Conservation (phyloP, 148 eudicot species). For the Cornus kousa region DNA sequence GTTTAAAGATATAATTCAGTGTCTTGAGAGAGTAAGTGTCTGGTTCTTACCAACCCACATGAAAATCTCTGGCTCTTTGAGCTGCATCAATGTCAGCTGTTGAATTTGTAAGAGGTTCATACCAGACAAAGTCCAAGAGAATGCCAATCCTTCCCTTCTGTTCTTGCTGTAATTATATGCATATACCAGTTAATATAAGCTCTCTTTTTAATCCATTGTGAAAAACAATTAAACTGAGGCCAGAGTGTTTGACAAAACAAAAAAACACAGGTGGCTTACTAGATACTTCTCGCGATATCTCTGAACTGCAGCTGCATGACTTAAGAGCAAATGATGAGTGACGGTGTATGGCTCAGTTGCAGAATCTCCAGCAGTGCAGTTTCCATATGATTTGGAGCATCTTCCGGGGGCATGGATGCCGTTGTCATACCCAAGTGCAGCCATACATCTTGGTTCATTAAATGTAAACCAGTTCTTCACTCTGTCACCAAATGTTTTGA, state of each 20-base stretch:
- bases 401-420: conserved; percentile 77
- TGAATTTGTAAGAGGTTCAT: conserved; percentile 78
- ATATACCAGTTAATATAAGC: no score
- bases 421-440: conserved; percentile 75
- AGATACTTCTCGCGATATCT: conserved; percentile 77
- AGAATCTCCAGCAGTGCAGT: conserved; percentile 78
- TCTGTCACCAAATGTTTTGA: conserved; percentile 92
- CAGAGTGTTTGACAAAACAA: background rate
- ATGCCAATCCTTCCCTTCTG: conserved; percentile 92
- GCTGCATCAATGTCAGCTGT: conserved; percentile 76
- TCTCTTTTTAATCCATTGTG: no score
- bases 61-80: conserved; percentile 96
- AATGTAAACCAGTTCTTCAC: conserved; percentile 93
- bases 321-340: conserved; percentile 74
- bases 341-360: conserved; percentile 91
- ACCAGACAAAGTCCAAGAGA: conserved; percentile 88
- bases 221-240: background rate
- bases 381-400: conserved; percentile 79
- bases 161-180: conserved; percentile 38
- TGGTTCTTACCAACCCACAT: conserved; percentile 77
- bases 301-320: conserved; percentile 88
- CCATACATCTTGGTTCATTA: conserved; percentile 87
- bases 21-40: background rate
- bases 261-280: conserved; percentile 30
- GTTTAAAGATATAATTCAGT: no score